Base-by-base conservation (phyloP, 2,329 filamentous ascomycete species). In the Colletotrichum tropicale region DNA sequence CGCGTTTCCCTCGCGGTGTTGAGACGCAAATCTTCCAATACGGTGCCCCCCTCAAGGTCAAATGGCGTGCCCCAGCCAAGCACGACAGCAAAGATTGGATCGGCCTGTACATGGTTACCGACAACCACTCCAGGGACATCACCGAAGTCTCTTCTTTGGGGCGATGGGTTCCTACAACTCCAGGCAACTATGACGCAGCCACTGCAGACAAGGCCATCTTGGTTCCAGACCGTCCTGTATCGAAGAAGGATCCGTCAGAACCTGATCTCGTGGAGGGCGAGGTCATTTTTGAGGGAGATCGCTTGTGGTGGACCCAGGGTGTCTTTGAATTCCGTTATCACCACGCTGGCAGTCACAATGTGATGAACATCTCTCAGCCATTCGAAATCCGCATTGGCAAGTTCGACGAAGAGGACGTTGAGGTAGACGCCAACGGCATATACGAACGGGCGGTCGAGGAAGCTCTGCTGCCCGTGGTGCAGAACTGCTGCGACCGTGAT, bases 281-380 rank as follows among this genome's bases (percentile, higher is more conserved):
- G 83, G 93, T 98, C 81, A 85, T 95, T 15, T 98, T 99, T 82
- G 89, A 93, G 12, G 96, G 97, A 64, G 96, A 98, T 86, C 98
- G 98, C 86, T 90, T 98, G 4, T 99, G 95, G 93, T 99, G 97
- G 97, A 98, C 94, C 0, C 94, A 96, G 76, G 97, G 97, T 70
- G 94, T 98, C 5, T 99, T 98, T 81, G 97, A 99, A 82, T 98
- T 99, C 87, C 93, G 97, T 55, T 98, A 98, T 85, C 97, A 99
- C 85, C 97, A 99, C 85, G 93, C 95, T 79, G 96, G 96, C 71
- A 94, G 94, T 80, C 96, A 99, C 85, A 95, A 94, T 79, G 96
- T 98, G 81, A 97, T 99, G 94, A 92, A 95, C 21, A 94, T 98
- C 76, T 98, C 96, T 7, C 91, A 95, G 79, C 96, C 97, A 0